Conservation (phyloP, 1,284 basidiomycete species). For the Irpex sp. region DNA sequence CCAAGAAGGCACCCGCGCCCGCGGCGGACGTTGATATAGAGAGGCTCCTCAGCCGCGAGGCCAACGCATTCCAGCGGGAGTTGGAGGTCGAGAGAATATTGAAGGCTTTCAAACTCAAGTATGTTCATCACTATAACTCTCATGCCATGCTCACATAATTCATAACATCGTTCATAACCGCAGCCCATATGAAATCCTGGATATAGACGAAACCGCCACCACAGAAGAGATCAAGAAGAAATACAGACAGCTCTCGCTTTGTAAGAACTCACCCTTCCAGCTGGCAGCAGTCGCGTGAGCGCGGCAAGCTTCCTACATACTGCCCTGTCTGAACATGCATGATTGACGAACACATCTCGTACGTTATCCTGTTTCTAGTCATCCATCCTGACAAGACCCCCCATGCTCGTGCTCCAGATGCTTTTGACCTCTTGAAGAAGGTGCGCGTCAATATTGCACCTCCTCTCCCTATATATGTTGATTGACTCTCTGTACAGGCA, state of each 20-base stretch:
- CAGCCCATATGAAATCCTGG: slow-evolving; percentile 68
- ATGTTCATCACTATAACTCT: slow-evolving; percentile 19
- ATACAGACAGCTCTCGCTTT: slow-evolving; percentile 76
- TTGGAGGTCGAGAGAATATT: slow-evolving; percentile 82
- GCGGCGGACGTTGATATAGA: slow-evolving; percentile 52
- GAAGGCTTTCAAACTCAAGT: slow-evolving; percentile 83
- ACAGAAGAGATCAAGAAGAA: slow-evolving; percentile 74
- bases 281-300: neutral
- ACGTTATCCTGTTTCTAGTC: slow-evolving; percentile 50
- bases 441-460: slow-evolving; percentile 29
- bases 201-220: slow-evolving; percentile 57
- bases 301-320: neutral
- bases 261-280: slow-evolving; percentile 38
- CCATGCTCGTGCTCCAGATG: slow-evolving; percentile 74
- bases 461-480: neutral
- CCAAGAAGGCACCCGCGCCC: slow-evolving; percentile 15
- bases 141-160: neutral
- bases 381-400: slow-evolving; percentile 84
- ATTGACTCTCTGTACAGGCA: slow-evolving; percentile 42
- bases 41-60: slow-evolving; percentile 68
- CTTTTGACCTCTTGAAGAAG: slow-evolving; percentile 82
- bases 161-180: too few species aligned
- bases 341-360: slow-evolving; percentile 19
- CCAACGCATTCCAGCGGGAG: slow-evolving; percentile 78
- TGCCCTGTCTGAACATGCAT: neutral